Evolutionary conservation across 495 filamentous ascomycete genomes (phyloP), one percentile per base, ranked within the genome.

Genomic region (Neurospora africana): DNA sequence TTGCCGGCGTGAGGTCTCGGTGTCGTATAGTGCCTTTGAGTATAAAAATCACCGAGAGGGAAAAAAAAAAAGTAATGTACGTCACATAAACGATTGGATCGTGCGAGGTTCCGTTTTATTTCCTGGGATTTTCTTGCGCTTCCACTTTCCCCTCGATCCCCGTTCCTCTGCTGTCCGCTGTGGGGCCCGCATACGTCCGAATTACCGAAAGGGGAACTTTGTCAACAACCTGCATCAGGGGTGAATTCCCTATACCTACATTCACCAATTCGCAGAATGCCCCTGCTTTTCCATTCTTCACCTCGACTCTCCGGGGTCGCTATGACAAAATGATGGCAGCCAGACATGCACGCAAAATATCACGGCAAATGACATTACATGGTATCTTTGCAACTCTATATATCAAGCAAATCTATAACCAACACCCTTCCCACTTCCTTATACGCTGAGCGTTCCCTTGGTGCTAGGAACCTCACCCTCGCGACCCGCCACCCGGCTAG

Each of bases 381-480:
- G 30, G 70, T 73, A 65, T 27, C 41, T 39, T 30, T 70, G 39
- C 58, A 35, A 69, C 13, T 71, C 33, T 43, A 15, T 44, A 21
- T 40, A 17, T n/a, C 27, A 40, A 21, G 44, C 39, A 43, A 38
- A 70, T 30, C 69, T 33, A 71, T 36, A 27, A 44, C 15, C 27
- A 33, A 65, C 27, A 38, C 43, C 43, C 21, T 30, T 17, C 27
- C 10, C 2, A 17, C 65, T 1, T 11, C 13, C 65, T 72, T 74
- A 87, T 41, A 86, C 84, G 72, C 80, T 86, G 78, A 90, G 79
- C 23, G 95, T 94, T 17, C 94, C 94, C 86, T 98, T 98, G 17
- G 94, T 98, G 82, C 94, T 97, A 37, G 93, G 91, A 38, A 98
- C 88, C 87, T 99, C 95, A 0, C 93, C 93, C 77, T 93, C 93